phyloP scores from a whole-genome alignment of 176 grass and related monocot genomes.

The Echinochloa phyllopogon region DNA sequence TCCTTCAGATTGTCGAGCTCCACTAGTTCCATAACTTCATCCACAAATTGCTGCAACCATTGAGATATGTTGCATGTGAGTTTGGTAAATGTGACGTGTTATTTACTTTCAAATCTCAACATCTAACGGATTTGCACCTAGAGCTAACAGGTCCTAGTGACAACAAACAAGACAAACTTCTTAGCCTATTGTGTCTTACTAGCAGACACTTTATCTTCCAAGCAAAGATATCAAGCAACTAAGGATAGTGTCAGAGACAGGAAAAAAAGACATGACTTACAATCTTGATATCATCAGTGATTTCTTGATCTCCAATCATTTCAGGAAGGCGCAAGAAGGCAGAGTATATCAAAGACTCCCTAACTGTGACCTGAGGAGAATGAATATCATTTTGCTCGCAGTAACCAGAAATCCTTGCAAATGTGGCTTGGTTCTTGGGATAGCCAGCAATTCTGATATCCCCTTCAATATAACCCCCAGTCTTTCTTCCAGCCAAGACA shows the following conservation, averaged over 20 bases:
- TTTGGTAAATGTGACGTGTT: background rate
- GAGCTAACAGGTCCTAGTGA: background rate
- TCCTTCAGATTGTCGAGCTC: conserved; percentile 87
- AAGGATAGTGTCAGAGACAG: background rate
- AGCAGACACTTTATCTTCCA: conserved; percentile 27
- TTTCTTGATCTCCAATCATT: conserved; percentile 80
- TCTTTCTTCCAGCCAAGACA: conserved; percentile 95
- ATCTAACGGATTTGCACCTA: background rate
- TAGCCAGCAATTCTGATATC: conserved; percentile 90
- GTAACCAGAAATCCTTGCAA: conserved; percentile 98
- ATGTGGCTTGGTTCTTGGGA: conserved; percentile 93
- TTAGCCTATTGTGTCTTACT: background rate
- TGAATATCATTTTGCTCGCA: conserved; percentile 99
- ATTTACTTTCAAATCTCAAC: conserved; percentile 11
- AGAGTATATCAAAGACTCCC: conserved; percentile 95
- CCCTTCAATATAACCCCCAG: conserved; percentile 98
- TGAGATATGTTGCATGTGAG: conserved; percentile 18
- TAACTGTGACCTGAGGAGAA: conserved; percentile 96
- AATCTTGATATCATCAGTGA: conserved; percentile 75
- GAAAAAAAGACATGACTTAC: conserved; percentile 49
- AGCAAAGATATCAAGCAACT: conserved; percentile 15
- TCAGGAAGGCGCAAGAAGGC: conserved; percentile 84
- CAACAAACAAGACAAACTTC: conserved; percentile 13
- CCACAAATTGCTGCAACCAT: conserved; percentile 89
- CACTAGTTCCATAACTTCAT: conserved; percentile 94